Evolutionary conservation across 805 yeast genomes (phyloP), one percentile per base, ranked within the genome.

Genomic region (Hanseniaspora hatyaiensis): DNA sequence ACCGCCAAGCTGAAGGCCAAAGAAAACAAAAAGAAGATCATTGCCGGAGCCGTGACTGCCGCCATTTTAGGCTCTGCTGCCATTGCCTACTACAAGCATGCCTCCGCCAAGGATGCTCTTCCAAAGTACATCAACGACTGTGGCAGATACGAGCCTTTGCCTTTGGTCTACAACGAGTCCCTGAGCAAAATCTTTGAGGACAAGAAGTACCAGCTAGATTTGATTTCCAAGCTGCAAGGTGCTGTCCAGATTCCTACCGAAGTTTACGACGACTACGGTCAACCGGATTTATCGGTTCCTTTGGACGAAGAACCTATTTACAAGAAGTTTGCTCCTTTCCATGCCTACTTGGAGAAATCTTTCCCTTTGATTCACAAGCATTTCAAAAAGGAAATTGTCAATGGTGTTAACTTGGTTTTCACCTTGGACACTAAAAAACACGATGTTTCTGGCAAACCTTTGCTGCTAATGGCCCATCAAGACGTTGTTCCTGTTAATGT

Each of bases 401-500:
- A 79, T 57, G 68, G 73, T 8, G 70, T 73, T 51, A 83, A 80
- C 3, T 64, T 80, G 43, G 68, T 81, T 2, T 70, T 65, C 57
- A 73, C 78, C 32, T 70, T 79, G 68, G 55, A 67, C 47, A 16
- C 24, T 4, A 15, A 29, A 15, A 24, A 49, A 16, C 24, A 19
- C n/a, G 50, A 47, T 9, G 58, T 68, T 11, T 53, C 69, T 41
- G 26, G 52, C 6, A 75, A 77, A 57, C 87, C 88, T 4, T 52
- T 77, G 12, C 55, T 81, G 59, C 64, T 80, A 49, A 71, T 78
- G 59, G 85, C 84, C 3, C 88, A 81, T 59, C 80, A 75, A 58
- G 87, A 80, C 55, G 80, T 77, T 3, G 88, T 81, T 26, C 87
- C 88, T 1, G 77, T 78, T 5, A 77, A 74, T 54, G 56, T 59